phyloP scores from a whole-genome alignment of 768 basidiomycete species.

The Mrakia gelida region DNA sequence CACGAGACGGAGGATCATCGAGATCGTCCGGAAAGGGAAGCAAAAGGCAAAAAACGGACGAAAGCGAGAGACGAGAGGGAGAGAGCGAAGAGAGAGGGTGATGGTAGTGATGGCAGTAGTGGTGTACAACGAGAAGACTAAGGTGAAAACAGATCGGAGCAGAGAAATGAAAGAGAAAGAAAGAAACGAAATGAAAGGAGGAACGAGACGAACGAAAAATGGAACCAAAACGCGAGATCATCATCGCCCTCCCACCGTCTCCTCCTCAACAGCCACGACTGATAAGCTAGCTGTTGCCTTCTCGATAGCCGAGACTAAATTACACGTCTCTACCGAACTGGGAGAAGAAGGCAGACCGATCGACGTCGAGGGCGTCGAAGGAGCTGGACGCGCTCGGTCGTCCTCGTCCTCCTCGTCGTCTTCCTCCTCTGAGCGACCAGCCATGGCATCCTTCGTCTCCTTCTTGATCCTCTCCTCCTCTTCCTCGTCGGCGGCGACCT shows the following conservation, averaged over 20 bases:
- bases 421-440: not conserved
- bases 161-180: too few relatives aligned
- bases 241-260: not conserved
- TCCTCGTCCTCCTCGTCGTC: not conserved
- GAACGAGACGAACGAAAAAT: not conserved
- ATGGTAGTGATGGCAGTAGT: too few relatives aligned
- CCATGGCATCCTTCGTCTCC: not conserved
- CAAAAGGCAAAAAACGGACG: too few relatives aligned
- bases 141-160: not conserved
- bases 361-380: not conserved
- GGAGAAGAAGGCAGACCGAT: not conserved
- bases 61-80: too few relatives aligned
- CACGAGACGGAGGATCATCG: too few relatives aligned
- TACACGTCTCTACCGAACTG: not conserved
- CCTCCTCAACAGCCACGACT: not conserved
- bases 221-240: not conserved
- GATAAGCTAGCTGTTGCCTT: not conserved
- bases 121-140: too few relatives aligned
- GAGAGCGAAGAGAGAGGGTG: too few relatives aligned
- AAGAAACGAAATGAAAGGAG: too few relatives aligned
- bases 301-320: not conserved
- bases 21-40: not conserved
- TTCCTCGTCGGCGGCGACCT: not conserved
- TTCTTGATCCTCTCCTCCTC: not conserved
- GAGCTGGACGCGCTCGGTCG: not conserved